Conservation (phyloP, 2,329 filamentous ascomycete genomes). For the Aspergillus texensis region DNA sequence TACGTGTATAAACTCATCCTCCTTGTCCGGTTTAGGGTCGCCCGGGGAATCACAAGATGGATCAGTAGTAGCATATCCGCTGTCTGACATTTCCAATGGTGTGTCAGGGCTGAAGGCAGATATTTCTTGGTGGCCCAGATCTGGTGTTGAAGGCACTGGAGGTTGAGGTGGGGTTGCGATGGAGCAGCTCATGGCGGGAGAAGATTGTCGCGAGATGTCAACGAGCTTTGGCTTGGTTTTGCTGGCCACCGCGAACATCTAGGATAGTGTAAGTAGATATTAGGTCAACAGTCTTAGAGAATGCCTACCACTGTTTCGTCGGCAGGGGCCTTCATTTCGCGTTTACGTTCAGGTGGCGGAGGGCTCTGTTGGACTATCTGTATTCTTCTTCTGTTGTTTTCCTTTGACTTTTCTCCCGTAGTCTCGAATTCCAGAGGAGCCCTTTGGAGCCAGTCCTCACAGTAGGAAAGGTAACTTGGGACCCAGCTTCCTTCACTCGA, state of each 20-base stretch:
- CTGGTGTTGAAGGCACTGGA: slow-evolving; percentile 37
- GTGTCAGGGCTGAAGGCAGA: slow-evolving; percentile 45
- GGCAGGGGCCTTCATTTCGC: slow-evolving; percentile 17
- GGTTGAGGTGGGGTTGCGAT: slow-evolving; percentile 29
- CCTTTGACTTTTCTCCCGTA: slow-evolving; percentile 27
- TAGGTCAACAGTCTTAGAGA: too few relatives aligned
- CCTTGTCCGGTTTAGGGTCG: slow-evolving; percentile 27
- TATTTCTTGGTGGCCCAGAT: slow-evolving; percentile 38
- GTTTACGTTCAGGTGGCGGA: slow-evolving; percentile 27
- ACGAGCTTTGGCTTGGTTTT: slow-evolving; percentile 42
- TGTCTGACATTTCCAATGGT: slow-evolving; percentile 39
- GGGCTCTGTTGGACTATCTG: slow-evolving; percentile 42
- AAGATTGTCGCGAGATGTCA: slow-evolving; percentile 42
- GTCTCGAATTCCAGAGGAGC: slow-evolving; percentile 35
- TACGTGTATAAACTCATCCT: slow-evolving; percentile 32
- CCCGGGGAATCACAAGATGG: slow-evolving; percentile 30
- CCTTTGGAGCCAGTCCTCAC: slow-evolving; percentile 41
- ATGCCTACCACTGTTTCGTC: slow-evolving; percentile 30
- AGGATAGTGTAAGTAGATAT: slow-evolving; percentile 10
- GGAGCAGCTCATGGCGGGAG: slow-evolving; percentile 29
- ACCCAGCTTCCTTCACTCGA: slow-evolving; percentile 44
- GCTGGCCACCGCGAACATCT: slow-evolving; percentile 40
- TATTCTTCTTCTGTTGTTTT: slow-evolving; percentile 37
- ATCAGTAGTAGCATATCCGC: slow-evolving; percentile 34
- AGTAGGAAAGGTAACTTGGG: slow-evolving; percentile 40